Evolutionary conservation across 129 eudicot species (phyloP), one percentile per base, ranked within the genome.

Genomic region (Pseudognaphalium luteoalbum): DNA sequence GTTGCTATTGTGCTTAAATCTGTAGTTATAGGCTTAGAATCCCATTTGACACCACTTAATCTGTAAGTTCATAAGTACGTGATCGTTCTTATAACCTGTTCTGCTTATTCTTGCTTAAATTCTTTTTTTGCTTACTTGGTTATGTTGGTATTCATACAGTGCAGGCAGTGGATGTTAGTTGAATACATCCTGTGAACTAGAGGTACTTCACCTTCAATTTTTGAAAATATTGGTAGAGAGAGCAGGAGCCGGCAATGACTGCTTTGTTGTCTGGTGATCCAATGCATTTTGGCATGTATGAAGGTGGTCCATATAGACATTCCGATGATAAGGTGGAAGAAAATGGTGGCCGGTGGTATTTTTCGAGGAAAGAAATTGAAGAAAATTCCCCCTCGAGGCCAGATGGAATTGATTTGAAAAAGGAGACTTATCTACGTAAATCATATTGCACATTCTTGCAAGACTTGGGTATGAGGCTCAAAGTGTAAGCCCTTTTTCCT

Each of bases 391-490:
- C 98, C 19, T 93, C 98, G 39, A 80, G 98, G 77, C 82, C 75
- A 34, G 95, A 93, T 75, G 98, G 95, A 50, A 90, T 93, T 34
- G 98, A 93, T 78, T 77, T 93, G 82, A 93, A 93, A 86, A 93
- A 88, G 78, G 98, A 93, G 82, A 82, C 95, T 64, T 93, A 93
- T 70, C 71, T 93, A 66, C 90, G 98, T 80, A 93, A 90, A 89
- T 86, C 98, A 50, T 93, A 93, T 66, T 90, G 98, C 73, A 93
- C 98, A 28, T 93, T 93, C 64, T 83, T 93, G 81, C 98, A 93
- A 77, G 98, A 93, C 79, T 85, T 93, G 86, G 98, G 98, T 56
- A 93, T 93, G 98, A 83, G 96, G 70, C 98, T 93, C 14, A 93
- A 93, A 93, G 98, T 93, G 98, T 93, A 82, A 82, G 98, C 77